These are phyloP conservation scores for Zymoseptoria brevis DNA, from an alignment of 2,329 filamentous ascomycete species.

Conservation along the genomic window DNA sequence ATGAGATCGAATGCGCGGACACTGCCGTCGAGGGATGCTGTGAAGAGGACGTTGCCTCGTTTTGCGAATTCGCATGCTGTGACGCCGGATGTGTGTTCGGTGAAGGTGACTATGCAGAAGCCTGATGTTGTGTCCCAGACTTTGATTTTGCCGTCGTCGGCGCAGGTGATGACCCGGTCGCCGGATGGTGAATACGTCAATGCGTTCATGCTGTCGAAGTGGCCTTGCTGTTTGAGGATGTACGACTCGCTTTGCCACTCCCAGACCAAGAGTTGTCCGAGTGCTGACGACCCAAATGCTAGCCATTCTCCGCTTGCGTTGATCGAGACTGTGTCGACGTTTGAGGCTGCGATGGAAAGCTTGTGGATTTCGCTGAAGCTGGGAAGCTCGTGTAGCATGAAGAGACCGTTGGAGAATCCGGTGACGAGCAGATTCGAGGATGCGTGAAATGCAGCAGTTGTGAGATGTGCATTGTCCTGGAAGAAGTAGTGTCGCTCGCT, in stretches of 20 bases:
- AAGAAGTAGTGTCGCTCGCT: conserved; percentile 88
- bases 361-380: conserved; percentile 94
- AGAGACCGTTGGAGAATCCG: conserved; percentile 90
- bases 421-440: conserved; percentile 87
- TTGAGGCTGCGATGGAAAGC: conserved; percentile 87
- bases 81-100: conserved; percentile 89
- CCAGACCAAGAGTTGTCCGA: conserved; percentile 96
- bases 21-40: conserved; percentile 87
- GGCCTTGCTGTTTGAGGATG: conserved; percentile 94
- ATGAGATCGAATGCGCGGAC: conserved; percentile 94
- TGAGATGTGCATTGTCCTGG: conserved; percentile 78
- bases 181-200: conserved; percentile 90
- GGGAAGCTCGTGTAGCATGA: conserved; percentile 90
- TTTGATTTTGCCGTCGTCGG: conserved; percentile 97
- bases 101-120: conserved; percentile 97
- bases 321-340: conserved; percentile 89
- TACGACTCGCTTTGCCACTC: conserved; percentile 99
- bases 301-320: conserved; percentile 95
- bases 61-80: conserved; percentile 93
- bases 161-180: conserved; percentile 82
- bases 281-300: conserved; percentile 88
- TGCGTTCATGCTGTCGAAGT: conserved; percentile 92
- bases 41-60: conserved; percentile 92
- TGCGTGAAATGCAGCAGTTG: conserved; percentile 84
- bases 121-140: conserved; percentile 96